Evolutionary conservation across 108 stramenopile species (phyloP).

Genomic region (Aurantiochytrium sp.): DNA sequence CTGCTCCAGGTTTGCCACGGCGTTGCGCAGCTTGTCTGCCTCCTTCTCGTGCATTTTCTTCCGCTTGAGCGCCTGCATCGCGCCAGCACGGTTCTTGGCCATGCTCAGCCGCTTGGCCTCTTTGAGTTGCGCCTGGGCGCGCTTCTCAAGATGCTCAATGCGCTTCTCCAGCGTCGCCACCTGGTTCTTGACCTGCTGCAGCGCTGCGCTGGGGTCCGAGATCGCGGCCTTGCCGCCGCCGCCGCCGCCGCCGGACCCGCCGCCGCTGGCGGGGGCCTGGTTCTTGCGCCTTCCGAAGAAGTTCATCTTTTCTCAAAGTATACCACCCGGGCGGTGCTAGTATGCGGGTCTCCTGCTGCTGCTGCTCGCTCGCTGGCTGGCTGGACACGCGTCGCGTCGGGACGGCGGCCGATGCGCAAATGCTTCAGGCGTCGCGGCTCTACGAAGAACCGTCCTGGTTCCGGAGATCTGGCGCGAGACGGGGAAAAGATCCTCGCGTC

Average conservation of each 20-base stretch:
- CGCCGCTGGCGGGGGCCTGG: not conserved
- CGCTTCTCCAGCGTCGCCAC: not conserved
- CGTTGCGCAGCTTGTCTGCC: not conserved
- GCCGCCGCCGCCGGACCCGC: not conserved
- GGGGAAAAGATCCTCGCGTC: too few relatives aligned
- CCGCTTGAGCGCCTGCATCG: conserved; percentile 11
- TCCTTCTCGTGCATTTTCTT: conserved; percentile 31
- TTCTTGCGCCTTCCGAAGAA: conserved; percentile 20
- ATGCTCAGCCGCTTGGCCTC: not conserved
- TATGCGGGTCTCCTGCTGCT: too few relatives aligned
- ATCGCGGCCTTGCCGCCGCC: not conserved
- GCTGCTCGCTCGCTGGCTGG: too few relatives aligned
- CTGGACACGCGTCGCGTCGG: too few relatives aligned
- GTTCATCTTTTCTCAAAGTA: not conserved
- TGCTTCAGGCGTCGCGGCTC: too few relatives aligned
- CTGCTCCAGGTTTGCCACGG: conserved; percentile 9
- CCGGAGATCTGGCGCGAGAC: too few relatives aligned
- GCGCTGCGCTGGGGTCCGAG: not conserved
- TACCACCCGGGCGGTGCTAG: not conserved
- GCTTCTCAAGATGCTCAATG: not conserved
- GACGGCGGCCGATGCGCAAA: too few relatives aligned
- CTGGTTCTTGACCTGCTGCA: not conserved
- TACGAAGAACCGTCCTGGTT: too few relatives aligned
- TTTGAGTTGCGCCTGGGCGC: not conserved
- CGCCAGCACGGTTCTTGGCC: not conserved